Base-by-base conservation (phyloP, 805 yeast genomes). In the Saccharomycopsis synnaedendra region DNA sequence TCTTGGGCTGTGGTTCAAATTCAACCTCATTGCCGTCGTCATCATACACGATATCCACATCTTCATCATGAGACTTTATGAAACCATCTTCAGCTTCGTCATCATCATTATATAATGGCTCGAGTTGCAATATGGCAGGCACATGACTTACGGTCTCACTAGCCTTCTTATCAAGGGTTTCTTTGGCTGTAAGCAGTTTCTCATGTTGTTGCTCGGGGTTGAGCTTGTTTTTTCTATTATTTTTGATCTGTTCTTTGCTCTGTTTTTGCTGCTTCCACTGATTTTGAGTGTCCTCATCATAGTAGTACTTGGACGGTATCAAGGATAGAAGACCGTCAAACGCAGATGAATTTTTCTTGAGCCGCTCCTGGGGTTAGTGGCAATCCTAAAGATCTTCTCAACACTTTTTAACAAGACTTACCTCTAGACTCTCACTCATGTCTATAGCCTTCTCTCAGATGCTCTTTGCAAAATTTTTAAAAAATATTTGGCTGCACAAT, bases 281-380 rank as follows among this genome's bases (percentile, higher is more conserved):
- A 45, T 82, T 81, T 57, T 82, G 80, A 2, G 90, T 82, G 50
- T 85, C 90, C 38, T 85, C 96, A 62, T 89, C 96, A 61, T 85
- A 88, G 62, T 90, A 90, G 60, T 83, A 88, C 60, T 88, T 87
- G 3, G 97, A 95, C 3, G 97, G 97, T 50, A 90, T 89, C 63
- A 90, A 69, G 27, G 96, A 86, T 50, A 90, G 69, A 45, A 90
- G 69, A 29, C 97, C 95, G 60, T 85, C 86, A 62, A 90, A 90
- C 3, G 96, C 87, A 45, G 78, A 69, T 9, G 93, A 80, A 60
- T 83, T 88, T 33, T 78, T 77, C 64, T 83, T 80, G 56, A 85
- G 73, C 55, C 95, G 78, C 60, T 85, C 93, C 80, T 79, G 34
- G 11, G 41, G 11, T 8, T n/a, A n/a, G n/a, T 10, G n/a, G 37